Evolutionary conservation across 1,284 basidiomycete genomes (phyloP).

Genomic region (Afroboletus lepidellus): DNA sequence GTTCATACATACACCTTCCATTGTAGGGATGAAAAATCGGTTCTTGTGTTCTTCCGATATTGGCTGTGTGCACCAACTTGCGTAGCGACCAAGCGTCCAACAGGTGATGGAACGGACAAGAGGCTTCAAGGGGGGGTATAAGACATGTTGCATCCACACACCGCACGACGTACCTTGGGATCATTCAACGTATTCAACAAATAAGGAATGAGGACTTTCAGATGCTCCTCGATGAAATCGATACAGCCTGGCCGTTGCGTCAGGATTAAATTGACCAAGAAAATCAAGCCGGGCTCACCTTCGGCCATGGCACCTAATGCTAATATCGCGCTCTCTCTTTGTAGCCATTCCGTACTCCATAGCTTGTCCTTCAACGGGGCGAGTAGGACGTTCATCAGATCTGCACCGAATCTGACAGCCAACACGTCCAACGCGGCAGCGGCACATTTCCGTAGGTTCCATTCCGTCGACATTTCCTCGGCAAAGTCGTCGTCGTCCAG

Average conservation of each 20-base stretch:
- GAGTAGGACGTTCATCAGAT: slow-evolving; percentile 86
- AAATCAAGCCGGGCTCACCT: slow-evolving; percentile 49
- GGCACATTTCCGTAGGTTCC: slow-evolving; percentile 98
- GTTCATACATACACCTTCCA: slow-evolving; percentile 85
- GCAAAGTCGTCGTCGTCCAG: slow-evolving; percentile 90
- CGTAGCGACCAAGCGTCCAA: slow-evolving; percentile 99
- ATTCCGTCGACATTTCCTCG: slow-evolving; percentile 96
- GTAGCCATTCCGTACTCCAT: slow-evolving; percentile 92
- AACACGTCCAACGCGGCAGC: slow-evolving; percentile 97
- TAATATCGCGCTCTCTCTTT: slow-evolving; percentile 93
- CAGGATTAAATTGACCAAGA: slow-evolving; percentile 3
- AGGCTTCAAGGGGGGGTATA: slow-evolving; percentile 52
- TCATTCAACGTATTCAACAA: slow-evolving; percentile 89
- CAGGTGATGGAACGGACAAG: slow-evolving; percentile 98
- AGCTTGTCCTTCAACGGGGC: slow-evolving; percentile 92
- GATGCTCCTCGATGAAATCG: slow-evolving; percentile 90
- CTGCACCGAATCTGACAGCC: slow-evolving; percentile 87
- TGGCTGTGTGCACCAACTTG: slow-evolving; percentile 90
- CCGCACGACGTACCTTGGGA: slow-evolving; percentile 65
- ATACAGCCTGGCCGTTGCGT: slow-evolving; percentile 77
- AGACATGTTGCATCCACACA: background rate
- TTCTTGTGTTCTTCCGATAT: slow-evolving; percentile 83
- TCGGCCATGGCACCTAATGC: slow-evolving; percentile 98
- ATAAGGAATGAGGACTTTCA: slow-evolving; percentile 91
- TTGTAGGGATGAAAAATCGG: slow-evolving; percentile 91